Evolutionary conservation across 345 rosid species (phyloP).

Genomic region (Schrenkiella parvula): DNA sequence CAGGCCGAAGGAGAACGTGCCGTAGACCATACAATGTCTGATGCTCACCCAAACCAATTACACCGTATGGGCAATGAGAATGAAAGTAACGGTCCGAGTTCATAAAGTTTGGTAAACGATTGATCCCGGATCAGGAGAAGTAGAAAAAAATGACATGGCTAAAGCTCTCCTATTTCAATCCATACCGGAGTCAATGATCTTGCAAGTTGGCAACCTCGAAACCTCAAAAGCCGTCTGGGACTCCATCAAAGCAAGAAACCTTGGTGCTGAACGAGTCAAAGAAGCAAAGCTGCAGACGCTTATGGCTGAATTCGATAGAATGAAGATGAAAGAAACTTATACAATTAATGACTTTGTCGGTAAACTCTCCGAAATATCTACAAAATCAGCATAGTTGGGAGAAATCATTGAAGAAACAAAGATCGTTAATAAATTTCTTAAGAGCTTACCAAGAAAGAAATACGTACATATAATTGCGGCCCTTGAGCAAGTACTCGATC

Average conservation of each 20-base stretch:
- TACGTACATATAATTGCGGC: neutral
- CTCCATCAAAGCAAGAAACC: neutral
- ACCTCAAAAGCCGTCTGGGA: neutral
- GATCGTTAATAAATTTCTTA: neutral
- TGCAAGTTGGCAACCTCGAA: neutral
- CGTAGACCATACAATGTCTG: neutral
- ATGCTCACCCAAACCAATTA: neutral
- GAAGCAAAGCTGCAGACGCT: neutral
- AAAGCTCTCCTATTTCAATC: neutral
- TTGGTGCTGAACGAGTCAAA: too few species aligned
- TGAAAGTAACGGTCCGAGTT: neutral
- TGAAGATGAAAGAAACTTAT: neutral
- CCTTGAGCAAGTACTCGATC: neutral
- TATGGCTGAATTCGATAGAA: neutral
- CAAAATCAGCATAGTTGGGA: neutral
- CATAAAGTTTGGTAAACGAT: neutral
- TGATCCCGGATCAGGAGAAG: neutral
- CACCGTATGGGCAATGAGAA: neutral
- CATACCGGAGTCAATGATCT: neutral
- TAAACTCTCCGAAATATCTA: neutral
- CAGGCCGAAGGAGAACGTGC: neutral
- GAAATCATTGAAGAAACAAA: neutral
- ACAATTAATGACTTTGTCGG: neutral
- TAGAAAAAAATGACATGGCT: neutral
- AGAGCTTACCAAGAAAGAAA: neutral